phyloP scores from a whole-genome alignment of 1,284 basidiomycete species.

The Trichosporon sp. region DNA sequence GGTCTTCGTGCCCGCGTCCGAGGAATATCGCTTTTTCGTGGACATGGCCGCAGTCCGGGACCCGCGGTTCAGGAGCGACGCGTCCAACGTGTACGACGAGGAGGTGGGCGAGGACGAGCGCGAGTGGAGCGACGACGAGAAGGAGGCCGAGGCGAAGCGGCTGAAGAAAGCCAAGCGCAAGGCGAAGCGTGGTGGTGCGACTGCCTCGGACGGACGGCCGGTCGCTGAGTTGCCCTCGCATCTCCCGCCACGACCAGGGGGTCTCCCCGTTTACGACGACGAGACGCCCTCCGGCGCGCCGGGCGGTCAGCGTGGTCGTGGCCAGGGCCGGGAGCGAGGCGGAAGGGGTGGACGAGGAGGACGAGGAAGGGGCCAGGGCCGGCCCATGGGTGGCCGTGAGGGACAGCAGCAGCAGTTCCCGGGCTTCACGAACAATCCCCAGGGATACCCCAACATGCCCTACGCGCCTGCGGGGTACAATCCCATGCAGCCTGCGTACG shows the following conservation, averaged over 20 bases:
- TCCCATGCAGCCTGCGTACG: conserved; percentile 24
- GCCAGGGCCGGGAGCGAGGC: conserved; percentile 24
- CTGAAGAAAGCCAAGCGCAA: conserved; percentile 41
- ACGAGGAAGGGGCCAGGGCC: conserved; percentile 31
- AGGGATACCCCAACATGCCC: conserved; percentile 14
- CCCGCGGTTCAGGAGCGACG: conserved; percentile 60
- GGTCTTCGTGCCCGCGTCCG: conserved; percentile 58
- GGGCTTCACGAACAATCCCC: conserved; percentile 4
- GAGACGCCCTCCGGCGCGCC: conserved; percentile 3
- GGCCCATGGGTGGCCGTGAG: conserved; percentile 14
- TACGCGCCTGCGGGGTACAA: conserved; percentile 29
- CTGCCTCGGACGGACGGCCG: conserved; percentile 13
- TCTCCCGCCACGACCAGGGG: conserved; percentile 42
- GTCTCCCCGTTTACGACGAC: conserved; percentile 34
- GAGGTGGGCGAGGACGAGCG: conserved; percentile 61
- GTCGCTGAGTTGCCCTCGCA: neutral
- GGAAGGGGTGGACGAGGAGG: conserved; percentile 39
- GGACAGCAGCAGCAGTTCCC: neutral
- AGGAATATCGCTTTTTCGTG: conserved; percentile 58
- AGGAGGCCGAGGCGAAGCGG: conserved; percentile 59
- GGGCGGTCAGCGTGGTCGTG: neutral
- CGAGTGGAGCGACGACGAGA: conserved; percentile 63
- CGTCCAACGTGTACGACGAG: conserved; percentile 62
- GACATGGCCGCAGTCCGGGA: conserved; percentile 57
- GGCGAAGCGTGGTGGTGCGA: conserved; percentile 21